Evolutionary conservation across 805 yeast genomes (phyloP).

Genomic region (Groenewaldozyma tartarivorans): DNA sequence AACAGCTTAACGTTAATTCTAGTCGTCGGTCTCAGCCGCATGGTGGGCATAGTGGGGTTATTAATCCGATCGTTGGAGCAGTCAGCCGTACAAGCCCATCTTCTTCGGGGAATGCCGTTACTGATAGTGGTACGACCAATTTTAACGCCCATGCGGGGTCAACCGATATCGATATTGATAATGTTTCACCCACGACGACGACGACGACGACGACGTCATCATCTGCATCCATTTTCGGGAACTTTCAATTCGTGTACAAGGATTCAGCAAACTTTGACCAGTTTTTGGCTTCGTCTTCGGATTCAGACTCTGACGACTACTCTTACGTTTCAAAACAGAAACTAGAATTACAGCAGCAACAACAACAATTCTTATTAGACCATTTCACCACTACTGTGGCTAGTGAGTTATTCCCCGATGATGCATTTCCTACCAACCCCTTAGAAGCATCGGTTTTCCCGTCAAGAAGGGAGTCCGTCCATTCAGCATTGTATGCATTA

Average conservation of each 20-base stretch:
- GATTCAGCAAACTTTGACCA: not conserved
- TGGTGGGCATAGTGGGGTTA: too few relatives aligned
- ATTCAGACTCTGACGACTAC: not conserved
- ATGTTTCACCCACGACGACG: too few relatives aligned
- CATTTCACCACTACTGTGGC: not conserved
- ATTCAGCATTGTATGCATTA: not conserved
- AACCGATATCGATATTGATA: too few relatives aligned
- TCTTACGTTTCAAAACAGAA: not conserved
- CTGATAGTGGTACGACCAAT: too few relatives aligned
- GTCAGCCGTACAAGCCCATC: too few relatives aligned
- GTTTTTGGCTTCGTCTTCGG: not conserved
- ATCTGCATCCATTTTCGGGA: too few relatives aligned
- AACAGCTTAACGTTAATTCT: too few relatives aligned
- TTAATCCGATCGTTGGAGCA: too few relatives aligned
- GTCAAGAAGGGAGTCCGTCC: not conserved
- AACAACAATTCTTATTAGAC: not conserved
- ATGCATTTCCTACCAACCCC: not conserved
- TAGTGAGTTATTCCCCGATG: not conserved
- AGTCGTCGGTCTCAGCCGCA: too few relatives aligned
- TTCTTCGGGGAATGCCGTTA: too few relatives aligned
- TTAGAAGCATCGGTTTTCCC: not conserved
- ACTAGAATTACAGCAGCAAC: not conserved
- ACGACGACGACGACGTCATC: too few relatives aligned
- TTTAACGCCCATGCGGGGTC: too few relatives aligned
- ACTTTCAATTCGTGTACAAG: not conserved